Conservation (phyloP, 2,329 filamentous ascomycete genomes). For the Curvularia lunata region DNA sequence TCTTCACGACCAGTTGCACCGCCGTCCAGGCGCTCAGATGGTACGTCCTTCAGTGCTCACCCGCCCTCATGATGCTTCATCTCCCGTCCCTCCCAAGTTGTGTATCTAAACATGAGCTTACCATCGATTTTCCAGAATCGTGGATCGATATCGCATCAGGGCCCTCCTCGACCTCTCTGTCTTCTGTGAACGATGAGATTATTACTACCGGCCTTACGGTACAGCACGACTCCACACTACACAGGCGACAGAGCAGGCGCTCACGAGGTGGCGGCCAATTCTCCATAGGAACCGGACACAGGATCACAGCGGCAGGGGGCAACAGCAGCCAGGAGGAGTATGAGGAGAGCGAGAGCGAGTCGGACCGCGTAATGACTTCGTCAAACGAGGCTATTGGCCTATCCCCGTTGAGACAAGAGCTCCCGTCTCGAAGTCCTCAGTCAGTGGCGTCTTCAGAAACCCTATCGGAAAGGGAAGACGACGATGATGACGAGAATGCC, state of each 20-base stretch:
- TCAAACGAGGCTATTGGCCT: slow-evolving; percentile 65
- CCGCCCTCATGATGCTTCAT: neutral
- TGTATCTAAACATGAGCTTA: slow-evolving; percentile 20
- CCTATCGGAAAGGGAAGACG: slow-evolving; percentile 44
- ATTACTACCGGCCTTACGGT: slow-evolving; percentile 87
- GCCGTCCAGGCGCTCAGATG: slow-evolving; percentile 39
- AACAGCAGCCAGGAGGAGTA: slow-evolving; percentile 96
- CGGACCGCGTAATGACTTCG: slow-evolving; percentile 72
- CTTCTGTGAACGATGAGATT: slow-evolving; percentile 83
- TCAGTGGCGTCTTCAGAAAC: slow-evolving; percentile 48
- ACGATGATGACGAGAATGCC: slow-evolving; percentile 71
- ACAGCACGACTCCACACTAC: slow-evolving; percentile 66
- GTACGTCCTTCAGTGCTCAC: slow-evolving; percentile 19
- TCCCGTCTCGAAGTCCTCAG: slow-evolving; percentile 34
- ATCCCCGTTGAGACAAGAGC: slow-evolving; percentile 43
- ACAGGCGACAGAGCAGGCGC: slow-evolving; percentile 63
- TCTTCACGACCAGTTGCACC: slow-evolving; percentile 25
- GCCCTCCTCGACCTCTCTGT: slow-evolving; percentile 90
- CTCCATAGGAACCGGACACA: slow-evolving; percentile 44
- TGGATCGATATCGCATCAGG: slow-evolving; percentile 96
- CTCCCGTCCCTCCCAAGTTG: neutral
- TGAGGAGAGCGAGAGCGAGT: slow-evolving; percentile 90
- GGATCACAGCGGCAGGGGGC: slow-evolving; percentile 54
- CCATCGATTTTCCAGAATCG: slow-evolving; percentile 70
- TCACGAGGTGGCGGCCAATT: slow-evolving; percentile 41